Base-by-base conservation (phyloP, 2,329 filamentous ascomycete species). In the Chalara sp. region DNA sequence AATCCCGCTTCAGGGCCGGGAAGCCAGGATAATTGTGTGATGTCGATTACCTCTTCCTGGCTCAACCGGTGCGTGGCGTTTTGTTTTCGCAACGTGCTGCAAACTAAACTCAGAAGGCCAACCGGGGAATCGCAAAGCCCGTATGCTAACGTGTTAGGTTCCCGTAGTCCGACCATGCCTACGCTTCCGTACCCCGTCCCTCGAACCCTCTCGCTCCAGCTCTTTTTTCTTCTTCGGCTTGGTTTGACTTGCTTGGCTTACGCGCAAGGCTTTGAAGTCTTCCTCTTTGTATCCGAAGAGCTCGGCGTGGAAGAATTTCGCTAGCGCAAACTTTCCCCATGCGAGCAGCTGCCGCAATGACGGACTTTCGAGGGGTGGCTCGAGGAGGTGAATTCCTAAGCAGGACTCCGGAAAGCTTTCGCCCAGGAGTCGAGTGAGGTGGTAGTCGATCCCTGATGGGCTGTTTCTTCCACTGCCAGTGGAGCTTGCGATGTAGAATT, bases 331-430 rank as follows among this genome's bases (percentile, higher is more conserved):
- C 58, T 79, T 81, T 6, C 74, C 56, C 73, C 76, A 84, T 30
- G 70, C 72, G 29, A 73, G 52, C 0, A 74, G 72, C 1, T 72
- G 70, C 2, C 67, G 65, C 1, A 74, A 56, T 7, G 59, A 75
- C 2, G 83, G 83, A 33, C 71, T 62, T 1, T 63, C 62, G 10
- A 85, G 67, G 1, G 75, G 71, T 2, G 83, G 81, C 8, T 78
- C 78, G 41, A 83, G 73, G 4, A 85, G 72, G 63, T 86, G 81
- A 1, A 78, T 71, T 0, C 79, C 83, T 5, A 82, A 57, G 58
- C 82, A 85, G 35, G 72, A 76, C 12, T 71, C 63, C 0, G 69
- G 54, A 52, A 79, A 71, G 6, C 67, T 63, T 6, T 72, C 64
- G 1, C 78, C 76, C 6, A 87, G 63, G 43, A 70, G 59, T 44